Conservation (phyloP, 306 rosid species). For the Hippophae tibetana region DNA sequence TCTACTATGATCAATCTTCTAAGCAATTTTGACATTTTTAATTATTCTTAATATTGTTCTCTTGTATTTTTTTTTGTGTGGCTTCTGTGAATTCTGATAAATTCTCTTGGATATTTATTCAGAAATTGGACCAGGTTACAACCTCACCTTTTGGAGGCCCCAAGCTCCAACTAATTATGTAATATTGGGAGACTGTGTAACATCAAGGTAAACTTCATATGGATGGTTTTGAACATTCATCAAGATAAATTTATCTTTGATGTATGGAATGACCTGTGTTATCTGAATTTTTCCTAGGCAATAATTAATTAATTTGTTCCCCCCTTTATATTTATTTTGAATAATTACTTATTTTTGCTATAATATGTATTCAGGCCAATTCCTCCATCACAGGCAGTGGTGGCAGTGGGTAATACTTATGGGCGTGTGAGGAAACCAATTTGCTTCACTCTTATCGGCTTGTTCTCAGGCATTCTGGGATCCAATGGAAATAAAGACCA, state of each 20-base stretch:
- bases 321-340: conserved; percentile 5
- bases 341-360: conserved; percentile 7
- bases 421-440: conserved; percentile 89
- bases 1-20: background rate
- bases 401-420: conserved; percentile 83
- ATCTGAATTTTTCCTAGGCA: background rate
- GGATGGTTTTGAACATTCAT: background rate
- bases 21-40: background rate
- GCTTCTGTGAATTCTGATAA: conserved; percentile 12
- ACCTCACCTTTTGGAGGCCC: conserved; percentile 92
- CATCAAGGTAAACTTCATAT: conserved; percentile 50
- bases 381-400: conserved; percentile 93
- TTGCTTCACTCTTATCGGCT: conserved; percentile 65
- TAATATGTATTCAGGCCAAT: conserved; percentile 55
- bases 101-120: conserved; percentile 16
- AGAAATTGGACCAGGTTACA: conserved; percentile 53
- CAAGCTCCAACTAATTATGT: conserved; percentile 86
- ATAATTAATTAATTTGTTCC: background rate
- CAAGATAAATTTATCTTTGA: background rate
- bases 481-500: conserved; percentile 31
- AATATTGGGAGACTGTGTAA: conserved; percentile 89
- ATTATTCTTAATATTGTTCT: background rate
- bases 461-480: conserved; percentile 56
- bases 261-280: background rate
- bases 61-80: conserved; percentile 11